Conservation (phyloP, 2,329 filamentous ascomycete genomes). For the Botrytis deweyae region DNA sequence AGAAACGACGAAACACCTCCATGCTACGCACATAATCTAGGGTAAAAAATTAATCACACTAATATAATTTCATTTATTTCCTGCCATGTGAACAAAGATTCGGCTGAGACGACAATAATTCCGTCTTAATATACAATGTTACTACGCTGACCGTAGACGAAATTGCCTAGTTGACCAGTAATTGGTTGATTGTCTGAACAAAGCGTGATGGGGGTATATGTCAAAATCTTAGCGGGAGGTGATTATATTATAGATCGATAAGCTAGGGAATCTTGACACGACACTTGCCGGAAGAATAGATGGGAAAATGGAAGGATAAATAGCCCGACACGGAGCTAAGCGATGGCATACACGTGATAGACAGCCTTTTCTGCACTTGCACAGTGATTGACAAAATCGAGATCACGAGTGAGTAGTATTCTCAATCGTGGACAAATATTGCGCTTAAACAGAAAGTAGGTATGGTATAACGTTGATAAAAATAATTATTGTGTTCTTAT, state of each 20-base stretch:
- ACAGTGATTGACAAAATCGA: neutral
- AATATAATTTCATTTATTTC: conserved; percentile 7
- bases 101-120: conserved; percentile 1
- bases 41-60: neutral
- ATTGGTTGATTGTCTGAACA: neutral
- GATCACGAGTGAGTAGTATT: neutral
- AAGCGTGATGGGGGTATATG: neutral
- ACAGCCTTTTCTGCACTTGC: neutral
- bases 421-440: neutral
- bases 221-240: neutral
- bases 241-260: neutral
- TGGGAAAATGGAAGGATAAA: conserved; percentile 10
- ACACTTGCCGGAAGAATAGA: conserved; percentile 10
- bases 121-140: neutral
- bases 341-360: neutral
- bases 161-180: neutral
- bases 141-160: neutral
- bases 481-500: neutral
- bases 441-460: neutral
- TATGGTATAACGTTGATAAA: neutral
- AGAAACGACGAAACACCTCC: neutral
- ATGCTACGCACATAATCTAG: neutral
- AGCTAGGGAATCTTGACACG: neutral
- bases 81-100: conserved; percentile 7
- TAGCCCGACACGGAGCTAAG: neutral